Percentiles rank a stretch among this genome's conserved stretches.
Evolutionary conservation across 179 eudicot genomes (phyloP).

Genomic region (Drosera spatulata): DNA sequence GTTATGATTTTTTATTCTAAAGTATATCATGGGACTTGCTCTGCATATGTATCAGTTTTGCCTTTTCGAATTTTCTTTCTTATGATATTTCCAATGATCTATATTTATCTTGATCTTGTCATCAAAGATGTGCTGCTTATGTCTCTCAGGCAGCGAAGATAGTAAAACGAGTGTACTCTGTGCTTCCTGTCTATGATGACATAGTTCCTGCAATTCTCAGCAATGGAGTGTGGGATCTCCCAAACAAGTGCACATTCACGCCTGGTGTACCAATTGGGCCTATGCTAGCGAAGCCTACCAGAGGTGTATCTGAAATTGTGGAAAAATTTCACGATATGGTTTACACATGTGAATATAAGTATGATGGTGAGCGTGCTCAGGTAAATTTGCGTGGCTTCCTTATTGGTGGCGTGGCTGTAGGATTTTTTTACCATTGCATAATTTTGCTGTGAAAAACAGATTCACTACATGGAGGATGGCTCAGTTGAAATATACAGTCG

Average conservation of each 20-base stretch:
- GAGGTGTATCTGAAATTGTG: constrained; percentile 84
- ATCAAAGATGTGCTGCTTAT: constrained; percentile 4
- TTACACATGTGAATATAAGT: constrained; percentile 91
- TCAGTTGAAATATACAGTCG: constrained; percentile 89
- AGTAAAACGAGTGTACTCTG: constrained; percentile 84
- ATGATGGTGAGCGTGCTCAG: constrained; percentile 99
- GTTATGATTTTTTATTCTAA: neutral
- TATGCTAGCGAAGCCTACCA: constrained; percentile 92
- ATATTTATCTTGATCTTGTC: neutral
- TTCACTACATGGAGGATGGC: constrained; percentile 92
- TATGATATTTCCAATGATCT: neutral
- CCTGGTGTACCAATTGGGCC: constrained; percentile 95
- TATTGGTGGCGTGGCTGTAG: neutral
- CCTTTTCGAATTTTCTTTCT: neutral
- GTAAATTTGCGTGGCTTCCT: constrained; percentile 19
- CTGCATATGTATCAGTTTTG: too few species aligned
- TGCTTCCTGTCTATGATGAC: constrained; percentile 80
- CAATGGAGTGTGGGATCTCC: constrained; percentile 78
- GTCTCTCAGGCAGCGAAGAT: constrained; percentile 69
- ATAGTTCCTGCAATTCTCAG: constrained; percentile 77
- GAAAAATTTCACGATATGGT: constrained; percentile 90
- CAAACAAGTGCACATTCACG: constrained; percentile 62
- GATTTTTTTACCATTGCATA: neutral
- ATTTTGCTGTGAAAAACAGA: constrained; percentile 26
- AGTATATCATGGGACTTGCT: too few species aligned